Conservation (phyloP, 2,329 filamentous ascomycete species). For the Neonectria magnoliae region DNA sequence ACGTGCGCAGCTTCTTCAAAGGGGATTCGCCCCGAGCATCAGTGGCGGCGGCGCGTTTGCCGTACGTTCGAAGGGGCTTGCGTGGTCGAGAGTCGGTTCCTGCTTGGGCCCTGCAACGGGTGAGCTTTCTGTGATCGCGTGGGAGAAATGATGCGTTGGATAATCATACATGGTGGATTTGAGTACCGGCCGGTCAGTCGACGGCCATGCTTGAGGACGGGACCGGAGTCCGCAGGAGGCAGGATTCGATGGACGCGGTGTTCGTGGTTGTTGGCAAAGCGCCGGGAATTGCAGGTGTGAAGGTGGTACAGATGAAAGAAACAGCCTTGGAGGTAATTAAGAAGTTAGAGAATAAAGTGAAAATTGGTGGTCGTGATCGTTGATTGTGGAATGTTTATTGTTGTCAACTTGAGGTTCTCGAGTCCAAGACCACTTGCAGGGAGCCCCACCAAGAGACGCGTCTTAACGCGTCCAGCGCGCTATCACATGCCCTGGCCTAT, state of each 20-base stretch:
- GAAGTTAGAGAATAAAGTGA: no score
- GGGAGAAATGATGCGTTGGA: accelerated
- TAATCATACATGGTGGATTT: slow-evolving; percentile 12
- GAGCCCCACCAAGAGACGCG: slow-evolving; percentile 23
- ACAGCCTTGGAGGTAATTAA: not conserved
- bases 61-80: slow-evolving; percentile 53
- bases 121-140: slow-evolving; percentile 11
- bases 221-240: slow-evolving; percentile 24
- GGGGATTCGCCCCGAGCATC: slow-evolving; percentile 40
- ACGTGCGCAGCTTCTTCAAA: slow-evolving; percentile 40
- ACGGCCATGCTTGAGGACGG: slow-evolving; percentile 20
- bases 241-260: not conserved
- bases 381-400: not conserved
- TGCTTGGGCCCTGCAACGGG: slow-evolving; percentile 43
- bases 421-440: not conserved
- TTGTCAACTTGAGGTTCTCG: not conserved
- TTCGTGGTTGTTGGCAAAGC: not conserved
- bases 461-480: slow-evolving; percentile 21
- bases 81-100: slow-evolving; percentile 37
- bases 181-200: not conserved
- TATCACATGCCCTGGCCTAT: slow-evolving; percentile 27
- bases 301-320: no score
- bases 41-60: slow-evolving; percentile 45
- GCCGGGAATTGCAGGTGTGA: not conserved
- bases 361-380: no score